Evolutionary conservation across 257 asterid genomes (phyloP).

Genomic region (Solanum rostratum): DNA sequence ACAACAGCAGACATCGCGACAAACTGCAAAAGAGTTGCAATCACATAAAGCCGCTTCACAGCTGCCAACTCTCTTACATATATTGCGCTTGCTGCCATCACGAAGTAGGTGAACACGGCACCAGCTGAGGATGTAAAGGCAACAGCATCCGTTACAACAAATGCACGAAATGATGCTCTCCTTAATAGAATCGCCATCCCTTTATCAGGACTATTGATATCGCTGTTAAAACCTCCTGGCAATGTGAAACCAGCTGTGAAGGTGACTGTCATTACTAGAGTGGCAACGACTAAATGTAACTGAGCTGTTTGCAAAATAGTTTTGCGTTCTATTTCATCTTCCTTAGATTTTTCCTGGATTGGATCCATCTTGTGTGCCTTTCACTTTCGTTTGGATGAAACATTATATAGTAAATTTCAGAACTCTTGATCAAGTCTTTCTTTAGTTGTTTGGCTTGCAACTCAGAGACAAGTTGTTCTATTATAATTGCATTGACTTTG

Average conservation of each 20-base stretch:
- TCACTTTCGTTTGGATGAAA: background rate
- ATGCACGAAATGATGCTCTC: background rate
- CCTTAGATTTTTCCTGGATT: background rate
- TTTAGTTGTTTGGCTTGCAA: no score
- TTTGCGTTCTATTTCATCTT: background rate
- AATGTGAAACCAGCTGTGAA: conserved; percentile 12
- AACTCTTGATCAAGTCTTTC: background rate
- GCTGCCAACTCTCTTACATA: background rate
- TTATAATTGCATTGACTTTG: background rate
- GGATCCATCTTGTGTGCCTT: background rate
- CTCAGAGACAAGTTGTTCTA: background rate
- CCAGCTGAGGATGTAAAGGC: background rate
- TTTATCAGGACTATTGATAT: background rate
- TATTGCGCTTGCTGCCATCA: background rate
- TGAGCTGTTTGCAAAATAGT: background rate
- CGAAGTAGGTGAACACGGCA: background rate
- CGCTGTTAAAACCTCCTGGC: conserved; percentile 5
- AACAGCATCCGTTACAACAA: background rate
- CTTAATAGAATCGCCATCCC: background rate
- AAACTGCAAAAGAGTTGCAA: background rate
- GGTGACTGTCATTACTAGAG: background rate
- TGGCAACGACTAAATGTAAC: background rate
- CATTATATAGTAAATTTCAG: background rate
- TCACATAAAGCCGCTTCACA: background rate
- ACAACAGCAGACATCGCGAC: conserved; percentile 7